Evolutionary conservation across 1,284 basidiomycete species (phyloP), one percentile per base, ranked within the genome.

Genomic region (Pseudozyma hubeiensis): DNA sequence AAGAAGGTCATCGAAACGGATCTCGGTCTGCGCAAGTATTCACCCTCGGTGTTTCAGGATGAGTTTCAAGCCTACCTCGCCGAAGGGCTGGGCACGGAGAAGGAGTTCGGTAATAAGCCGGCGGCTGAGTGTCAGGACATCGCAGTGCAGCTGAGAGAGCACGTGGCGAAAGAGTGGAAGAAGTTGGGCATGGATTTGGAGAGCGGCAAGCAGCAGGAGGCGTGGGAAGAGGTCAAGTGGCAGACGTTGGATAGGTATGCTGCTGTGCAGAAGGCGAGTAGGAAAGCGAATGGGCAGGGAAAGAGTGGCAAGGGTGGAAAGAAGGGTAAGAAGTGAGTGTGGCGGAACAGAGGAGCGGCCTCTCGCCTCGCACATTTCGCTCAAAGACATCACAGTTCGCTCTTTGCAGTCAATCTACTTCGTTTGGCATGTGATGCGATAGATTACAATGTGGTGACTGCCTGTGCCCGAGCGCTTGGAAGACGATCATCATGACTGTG

Each of bases 61-160:
- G 81, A 83, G 50, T 78, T 77, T 29, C 81, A 81, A 44, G 81
- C 81, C 1, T 83, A 83, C 54, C 57, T 83, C 14, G 76, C 74
- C n/a, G 66, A 78, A 24, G 71, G 72, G 0, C 47, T 73, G 11
- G 75, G 65, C 4, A 74, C 75, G 11, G 63, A 66, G 44, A 56
- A 68, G 31, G 77, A 79, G 46, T 79, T 79, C 35, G 77, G 77
- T 16, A 77, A 75, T 56, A 79, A 79, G 45, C 60, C 67, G 11
- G 72, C 75, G 2, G 52, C 50, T 7, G 67, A 69, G 19, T 79
- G 77, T 59, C 71, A 69, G 19, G 58, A 62, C 2, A 64, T 77
- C 6, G 68, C 75, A 0, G 40, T 53, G 6, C 35, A 44, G 50
- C 41, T 79, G 11, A 53, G 76, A 3, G 45, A 40, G 5, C 59